A percentile compares a stretch with the other conserved stretches of the same genome.
Conservation (phyloP, 768 basidiomycete genomes). For the Leccinum broughii region DNA sequence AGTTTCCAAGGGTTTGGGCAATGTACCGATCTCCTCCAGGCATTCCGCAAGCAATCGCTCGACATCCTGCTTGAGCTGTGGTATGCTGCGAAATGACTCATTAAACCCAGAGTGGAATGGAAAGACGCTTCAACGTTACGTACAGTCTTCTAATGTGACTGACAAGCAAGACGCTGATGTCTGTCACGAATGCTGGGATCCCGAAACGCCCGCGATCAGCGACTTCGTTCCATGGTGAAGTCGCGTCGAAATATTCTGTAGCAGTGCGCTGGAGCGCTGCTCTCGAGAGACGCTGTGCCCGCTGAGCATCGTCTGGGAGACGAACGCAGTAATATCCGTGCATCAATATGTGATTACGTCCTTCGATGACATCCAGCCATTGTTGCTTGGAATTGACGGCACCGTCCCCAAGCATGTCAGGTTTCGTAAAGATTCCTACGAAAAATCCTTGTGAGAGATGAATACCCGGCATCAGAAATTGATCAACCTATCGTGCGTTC, state of each 20-base stretch:
- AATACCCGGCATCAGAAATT: not conserved
- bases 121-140: conserved; percentile 16
- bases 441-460: not conserved
- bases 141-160: conserved; percentile 54
- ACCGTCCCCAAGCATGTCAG: conserved; percentile 53
- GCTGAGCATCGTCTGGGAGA: conserved; percentile 59
- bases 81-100: conserved; percentile 40
- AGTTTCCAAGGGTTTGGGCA: conserved; percentile 40
- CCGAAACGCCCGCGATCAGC: too few relatives aligned
- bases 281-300: conserved; percentile 38
- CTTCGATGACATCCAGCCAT: conserved; percentile 58
- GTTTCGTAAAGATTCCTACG: conserved; percentile 69
- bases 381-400: conserved; percentile 38
- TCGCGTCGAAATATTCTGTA: too few relatives aligned
- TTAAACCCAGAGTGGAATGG: conserved; percentile 5
- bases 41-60: conserved; percentile 40
- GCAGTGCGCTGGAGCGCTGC: conserved; percentile 32
- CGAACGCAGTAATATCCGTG: conserved; percentile 70
- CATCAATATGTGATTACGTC: conserved; percentile 42
- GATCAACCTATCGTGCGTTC: conserved; percentile 60
- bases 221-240: too few relatives aligned
- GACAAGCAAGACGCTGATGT: conserved; percentile 41
- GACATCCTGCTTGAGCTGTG: conserved; percentile 42
- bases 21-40: conserved; percentile 32
- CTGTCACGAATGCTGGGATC: too few relatives aligned